phyloP scores from a whole-genome alignment of 2,329 filamentous ascomycete species.

The Aspergillus fischeri region DNA sequence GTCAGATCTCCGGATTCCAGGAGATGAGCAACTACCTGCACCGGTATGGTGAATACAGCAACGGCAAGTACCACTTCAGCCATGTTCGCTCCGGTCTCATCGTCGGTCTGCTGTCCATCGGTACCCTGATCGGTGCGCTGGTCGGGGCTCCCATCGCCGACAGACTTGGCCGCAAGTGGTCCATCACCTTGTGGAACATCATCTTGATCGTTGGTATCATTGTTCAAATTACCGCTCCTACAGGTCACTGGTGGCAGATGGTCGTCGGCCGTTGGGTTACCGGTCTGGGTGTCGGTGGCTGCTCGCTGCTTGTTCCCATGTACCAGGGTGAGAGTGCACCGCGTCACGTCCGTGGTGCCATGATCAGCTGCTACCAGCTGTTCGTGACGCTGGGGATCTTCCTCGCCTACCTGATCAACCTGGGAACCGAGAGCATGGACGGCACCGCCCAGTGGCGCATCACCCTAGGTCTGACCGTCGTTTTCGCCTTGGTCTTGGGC shows the following conservation, averaged over 20 bases:
- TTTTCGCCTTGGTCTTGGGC: constrained; percentile 53
- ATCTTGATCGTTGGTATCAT: constrained; percentile 39
- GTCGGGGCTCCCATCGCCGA: constrained; percentile 40
- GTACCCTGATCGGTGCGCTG: constrained; percentile 42
- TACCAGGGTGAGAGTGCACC: constrained; percentile 44
- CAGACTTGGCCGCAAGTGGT: constrained; percentile 40
- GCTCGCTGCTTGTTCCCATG: constrained; percentile 43
- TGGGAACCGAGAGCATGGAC: constrained; percentile 34
- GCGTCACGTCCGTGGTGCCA: constrained; percentile 42
- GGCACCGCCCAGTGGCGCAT: constrained; percentile 46
- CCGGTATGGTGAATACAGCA: constrained; percentile 32
- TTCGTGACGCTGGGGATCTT: constrained; percentile 47
- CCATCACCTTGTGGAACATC: constrained; percentile 36
- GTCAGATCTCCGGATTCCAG: constrained; percentile 43
- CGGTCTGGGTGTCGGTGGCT: constrained; percentile 41
- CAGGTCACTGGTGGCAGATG: constrained; percentile 38
- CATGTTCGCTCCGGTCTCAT: constrained; percentile 42
- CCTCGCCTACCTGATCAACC: constrained; percentile 45
- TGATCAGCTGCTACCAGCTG: constrained; percentile 44
- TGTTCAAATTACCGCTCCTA: constrained; percentile 39
- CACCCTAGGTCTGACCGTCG: constrained; percentile 54
- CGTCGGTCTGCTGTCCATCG: constrained; percentile 40
- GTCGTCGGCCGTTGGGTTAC: constrained; percentile 41
- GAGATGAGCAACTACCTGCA: constrained; percentile 39
- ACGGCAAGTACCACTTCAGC: constrained; percentile 34